Evolutionary conservation across 1,139 yeast species (phyloP), one percentile per base, ranked within the genome.

Genomic region (Zygoascus sp.): DNA sequence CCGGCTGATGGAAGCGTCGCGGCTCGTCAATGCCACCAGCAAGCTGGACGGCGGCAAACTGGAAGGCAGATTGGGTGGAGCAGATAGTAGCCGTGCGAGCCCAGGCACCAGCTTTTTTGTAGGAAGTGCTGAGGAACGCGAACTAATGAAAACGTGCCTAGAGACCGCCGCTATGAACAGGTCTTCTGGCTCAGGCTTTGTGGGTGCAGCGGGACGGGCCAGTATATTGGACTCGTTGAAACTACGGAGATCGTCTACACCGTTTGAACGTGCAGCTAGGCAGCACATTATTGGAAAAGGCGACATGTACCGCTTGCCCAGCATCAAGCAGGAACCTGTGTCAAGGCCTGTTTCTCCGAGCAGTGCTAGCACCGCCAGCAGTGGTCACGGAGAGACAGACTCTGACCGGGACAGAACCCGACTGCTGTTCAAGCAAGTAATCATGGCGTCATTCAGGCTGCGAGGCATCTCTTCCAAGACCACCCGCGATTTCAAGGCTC

Each of bases 381-480:
- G n/a, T n/a, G n/a, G n/a, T n/a, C n/a, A n/a, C n/a, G n/a, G 7
- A 11, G 42, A 27, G n/a, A 32, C 28, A 3, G 42, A 36, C 10
- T n/a, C 41, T 30, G 36, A 48, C 3, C 32, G 51, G 20, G 49
- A 46, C n/a, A n/a, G n/a, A n/a, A n/a, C n/a, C 45, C 50, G 46
- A 40, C 44, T 44, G 35, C 55, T 45, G 27, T 47, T 65, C 9
- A 62, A 61, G 42, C 64, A 61, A 43, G 59, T 64, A 7, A 56
- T 64, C 5, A 48, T 63, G 53, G 60, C 65, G 2, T 69, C 63
- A 9, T 49, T 65, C 50, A 56, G 69, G 2, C 50, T 65, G 38
- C 57, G 67, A 11, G 67, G 66, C 3, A 52, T 63, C 20, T 40
- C 50, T 5, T 44, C 56, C 22, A 52, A 50, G n/a, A 44, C 56